Evolutionary conservation across 129 eudicot genomes (phyloP).

Genomic region (Ambrosia trifida): DNA sequence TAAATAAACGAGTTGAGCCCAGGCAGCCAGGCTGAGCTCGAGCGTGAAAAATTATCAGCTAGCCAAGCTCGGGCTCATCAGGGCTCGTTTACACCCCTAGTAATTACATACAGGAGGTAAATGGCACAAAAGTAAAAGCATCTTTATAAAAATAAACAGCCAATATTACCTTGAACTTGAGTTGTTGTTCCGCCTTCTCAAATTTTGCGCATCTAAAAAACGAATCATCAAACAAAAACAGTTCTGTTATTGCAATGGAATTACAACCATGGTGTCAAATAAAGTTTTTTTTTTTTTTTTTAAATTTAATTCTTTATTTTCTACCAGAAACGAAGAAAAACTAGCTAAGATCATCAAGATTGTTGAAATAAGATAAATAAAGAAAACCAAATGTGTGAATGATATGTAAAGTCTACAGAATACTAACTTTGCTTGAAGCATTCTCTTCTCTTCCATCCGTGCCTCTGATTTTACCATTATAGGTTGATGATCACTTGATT

Average conservation of each 20-base stretch:
- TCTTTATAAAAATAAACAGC: slow-evolving; percentile 1
- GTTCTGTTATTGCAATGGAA: background rate
- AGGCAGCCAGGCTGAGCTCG: background rate
- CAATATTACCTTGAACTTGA: slow-evolving; percentile 56
- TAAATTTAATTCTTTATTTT: background rate
- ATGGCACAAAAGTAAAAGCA: background rate
- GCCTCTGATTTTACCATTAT: background rate
- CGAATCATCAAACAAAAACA: background rate
- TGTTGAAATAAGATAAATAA: background rate
- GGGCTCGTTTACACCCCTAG: background rate
- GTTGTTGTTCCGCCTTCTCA: slow-evolving; percentile 52
- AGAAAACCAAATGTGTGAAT: background rate
- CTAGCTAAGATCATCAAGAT: background rate
- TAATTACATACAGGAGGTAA: background rate
- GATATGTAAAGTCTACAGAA: slow-evolving; percentile 3
- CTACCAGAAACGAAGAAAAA: background rate
- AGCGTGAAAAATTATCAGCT: background rate
- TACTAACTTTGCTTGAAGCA: slow-evolving; percentile 62
- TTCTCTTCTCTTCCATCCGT: slow-evolving; percentile 47
- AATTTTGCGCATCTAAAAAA: slow-evolving; percentile 46
- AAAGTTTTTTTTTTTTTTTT: background rate
- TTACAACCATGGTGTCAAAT: background rate
- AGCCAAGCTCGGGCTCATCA: background rate
- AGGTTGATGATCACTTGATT: slow-evolving; percentile 29
- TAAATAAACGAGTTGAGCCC: background rate